Base-by-base conservation (phyloP, 2,329 filamentous ascomycete genomes). In the Coniochaeta hoffmannii region DNA sequence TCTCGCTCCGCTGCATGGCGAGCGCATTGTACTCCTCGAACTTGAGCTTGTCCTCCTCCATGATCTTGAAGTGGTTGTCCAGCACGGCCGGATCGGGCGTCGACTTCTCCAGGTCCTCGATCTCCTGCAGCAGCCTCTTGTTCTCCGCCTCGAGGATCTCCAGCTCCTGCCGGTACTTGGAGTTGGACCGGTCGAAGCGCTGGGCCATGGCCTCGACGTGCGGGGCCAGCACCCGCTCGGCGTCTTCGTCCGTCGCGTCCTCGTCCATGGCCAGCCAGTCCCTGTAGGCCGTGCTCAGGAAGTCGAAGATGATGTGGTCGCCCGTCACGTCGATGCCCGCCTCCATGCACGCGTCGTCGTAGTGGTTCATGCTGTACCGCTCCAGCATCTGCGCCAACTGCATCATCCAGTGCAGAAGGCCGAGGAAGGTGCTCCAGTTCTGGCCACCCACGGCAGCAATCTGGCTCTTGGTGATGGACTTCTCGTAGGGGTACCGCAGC, bases 401-500 rank as follows among this genome's bases (percentile, higher is more conserved):
- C 93, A 99, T 96, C 85, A 99, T 93, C 94, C 94, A 99, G 73
- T 99, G 92, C 53, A 99, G 78, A 68, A 99, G 76, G 0, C 92
- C 94, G 12, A 99, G 76, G 65, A 99, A 97, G 0, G 90, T 94
- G 59, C 88, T 88, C 94, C 94, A 99, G 68, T 97, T 97, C 71
- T 96, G 91, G 2, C 92, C 93, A 61, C 94, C 94, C 0, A 97
- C 94, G 1, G 95, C 94, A 0, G 90, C 85, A 56, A 99, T 90
- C 67, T 96, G 91, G 53, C 90, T 96, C 71, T 97, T 99, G 55
- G 91, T 96, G 64, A 99, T 97, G 65, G 87, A 92, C 71, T 91
- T 90, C 65, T 96, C 91, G 67, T 91, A 99, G 0, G 94, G 94
- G 67, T 99, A 99, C 54, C 93, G 85, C 65, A 99, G 75, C 68